Conservation (phyloP, 2,329 filamentous ascomycete species). For the Colletotrichum sansevieriae region DNA sequence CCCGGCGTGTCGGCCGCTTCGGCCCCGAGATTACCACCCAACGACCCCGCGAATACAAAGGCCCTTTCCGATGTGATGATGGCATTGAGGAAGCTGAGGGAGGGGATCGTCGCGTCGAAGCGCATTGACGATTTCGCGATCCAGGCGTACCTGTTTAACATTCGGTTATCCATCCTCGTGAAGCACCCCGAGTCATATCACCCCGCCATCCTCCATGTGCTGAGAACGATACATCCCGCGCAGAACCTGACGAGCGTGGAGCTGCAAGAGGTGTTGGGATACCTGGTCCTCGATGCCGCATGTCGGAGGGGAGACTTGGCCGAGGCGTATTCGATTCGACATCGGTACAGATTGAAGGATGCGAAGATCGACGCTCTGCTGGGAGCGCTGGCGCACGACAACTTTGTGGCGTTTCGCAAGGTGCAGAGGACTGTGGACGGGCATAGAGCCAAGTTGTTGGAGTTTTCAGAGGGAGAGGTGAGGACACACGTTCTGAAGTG, state of each 20-base stretch:
- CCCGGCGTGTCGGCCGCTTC: constrained; percentile 37
- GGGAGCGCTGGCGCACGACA: constrained; percentile 79
- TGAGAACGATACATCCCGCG: constrained; percentile 76
- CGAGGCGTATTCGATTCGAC: constrained; percentile 77
- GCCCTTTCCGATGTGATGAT: constrained; percentile 82
- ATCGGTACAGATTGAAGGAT: constrained; percentile 73
- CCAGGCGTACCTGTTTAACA: constrained; percentile 92
- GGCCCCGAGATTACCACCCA: constrained; percentile 39
- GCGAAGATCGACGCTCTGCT: constrained; percentile 78
- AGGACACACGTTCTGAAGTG: constrained; percentile 86
- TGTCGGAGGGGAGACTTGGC: constrained; percentile 83
- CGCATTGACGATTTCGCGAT: constrained; percentile 85
- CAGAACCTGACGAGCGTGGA: constrained; percentile 79
- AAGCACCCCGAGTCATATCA: constrained; percentile 90
- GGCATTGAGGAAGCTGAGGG: constrained; percentile 90
- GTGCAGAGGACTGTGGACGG: constrained; percentile 81
- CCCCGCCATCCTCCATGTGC: constrained; percentile 84
- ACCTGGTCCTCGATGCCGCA: constrained; percentile 88
- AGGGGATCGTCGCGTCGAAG: constrained; percentile 85
- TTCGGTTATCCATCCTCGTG: constrained; percentile 84
- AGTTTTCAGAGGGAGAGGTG: constrained; percentile 82
- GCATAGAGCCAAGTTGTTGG: constrained; percentile 82
- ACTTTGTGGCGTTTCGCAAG: constrained; percentile 84
- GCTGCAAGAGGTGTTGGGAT: constrained; percentile 82
- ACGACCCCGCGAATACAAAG: constrained; percentile 60